Conservation (phyloP, 2,329 filamentous ascomycete genomes). For the Alternaria sp. region DNA sequence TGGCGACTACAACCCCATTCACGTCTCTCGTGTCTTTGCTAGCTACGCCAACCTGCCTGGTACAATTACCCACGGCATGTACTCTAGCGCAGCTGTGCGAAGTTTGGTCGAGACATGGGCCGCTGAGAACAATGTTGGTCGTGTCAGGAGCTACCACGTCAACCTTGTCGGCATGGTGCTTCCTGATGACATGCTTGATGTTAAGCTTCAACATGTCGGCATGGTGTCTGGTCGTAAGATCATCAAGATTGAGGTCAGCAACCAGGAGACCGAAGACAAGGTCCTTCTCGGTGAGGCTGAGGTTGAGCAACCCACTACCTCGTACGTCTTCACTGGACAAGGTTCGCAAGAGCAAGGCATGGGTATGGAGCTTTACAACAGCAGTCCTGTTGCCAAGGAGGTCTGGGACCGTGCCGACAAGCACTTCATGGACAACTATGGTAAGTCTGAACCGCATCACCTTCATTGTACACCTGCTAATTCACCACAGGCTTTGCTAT, state of each 20-base stretch:
- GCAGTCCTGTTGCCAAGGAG: slow-evolving; percentile 91
- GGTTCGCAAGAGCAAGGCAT: slow-evolving; percentile 99
- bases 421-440: slow-evolving; percentile 98
- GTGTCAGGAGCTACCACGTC: slow-evolving; percentile 96
- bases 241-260: slow-evolving; percentile 96
- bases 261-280: slow-evolving; percentile 96
- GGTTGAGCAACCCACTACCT: slow-evolving; percentile 94
- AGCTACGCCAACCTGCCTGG: slow-evolving; percentile 94
- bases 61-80: slow-evolving; percentile 99
- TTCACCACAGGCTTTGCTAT: slow-evolving; percentile 81
- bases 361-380: slow-evolving; percentile 98
- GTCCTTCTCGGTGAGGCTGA: slow-evolving; percentile 94
- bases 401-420: slow-evolving; percentile 93
- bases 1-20: slow-evolving; percentile 98
- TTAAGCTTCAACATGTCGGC: slow-evolving; percentile 94
- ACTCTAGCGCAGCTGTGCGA: slow-evolving; percentile 94
- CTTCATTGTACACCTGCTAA: slow-evolving; percentile 27
- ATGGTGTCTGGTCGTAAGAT: slow-evolving; percentile 99
- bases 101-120: slow-evolving; percentile 98
- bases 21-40: slow-evolving; percentile 96
- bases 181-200: slow-evolving; percentile 92
- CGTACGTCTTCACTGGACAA: slow-evolving; percentile 98
- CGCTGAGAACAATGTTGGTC: slow-evolving; percentile 96
- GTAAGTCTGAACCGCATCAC: slow-evolving; percentile 58
- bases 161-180: slow-evolving; percentile 98